phyloP scores from a whole-genome alignment of 2,329 filamentous ascomycete species.

The Pestalotiopsis fici region DNA sequence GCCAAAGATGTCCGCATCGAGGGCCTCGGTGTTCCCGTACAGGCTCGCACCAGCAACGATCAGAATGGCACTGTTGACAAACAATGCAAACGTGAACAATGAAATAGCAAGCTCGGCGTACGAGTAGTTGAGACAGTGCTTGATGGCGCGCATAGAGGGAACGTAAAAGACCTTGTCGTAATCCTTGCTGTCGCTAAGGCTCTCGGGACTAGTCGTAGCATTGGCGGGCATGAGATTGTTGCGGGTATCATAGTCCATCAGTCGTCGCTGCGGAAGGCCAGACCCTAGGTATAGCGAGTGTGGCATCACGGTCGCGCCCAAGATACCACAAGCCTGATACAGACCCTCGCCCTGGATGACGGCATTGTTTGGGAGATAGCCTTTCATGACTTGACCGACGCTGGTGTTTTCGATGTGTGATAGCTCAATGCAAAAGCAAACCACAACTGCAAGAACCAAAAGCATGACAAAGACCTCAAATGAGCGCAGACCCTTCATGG shows the following conservation, averaged over 20 bases:
- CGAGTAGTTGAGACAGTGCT: constrained; percentile 72
- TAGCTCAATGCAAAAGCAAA: constrained; percentile 72
- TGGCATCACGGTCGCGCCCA: constrained; percentile 76
- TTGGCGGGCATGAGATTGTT: constrained; percentile 50
- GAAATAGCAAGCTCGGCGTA: constrained; percentile 70
- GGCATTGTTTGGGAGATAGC: constrained; percentile 63
- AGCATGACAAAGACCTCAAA: constrained; percentile 67
- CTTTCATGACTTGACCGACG: constrained; percentile 61
- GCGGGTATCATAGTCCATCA: constrained; percentile 63
- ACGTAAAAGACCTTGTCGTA: constrained; percentile 59
- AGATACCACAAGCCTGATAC: constrained; percentile 74
- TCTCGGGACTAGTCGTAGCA: constrained; percentile 23
- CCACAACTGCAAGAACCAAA: constrained; percentile 67
- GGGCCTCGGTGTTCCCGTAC: constrained; percentile 61
- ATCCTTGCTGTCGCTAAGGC: constrained; percentile 25
- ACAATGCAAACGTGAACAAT: constrained; percentile 81
- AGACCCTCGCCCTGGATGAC: constrained; percentile 59
- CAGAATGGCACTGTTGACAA: constrained; percentile 81
- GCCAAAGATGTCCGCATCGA: constrained; percentile 76
- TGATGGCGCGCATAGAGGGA: constrained; percentile 73
- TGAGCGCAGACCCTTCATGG: constrained; percentile 58
- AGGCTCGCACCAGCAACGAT: constrained; percentile 80
- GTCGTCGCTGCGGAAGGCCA: constrained; percentile 67
- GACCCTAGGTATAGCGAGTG: constrained; percentile 67
- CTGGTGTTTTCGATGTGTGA: constrained; percentile 58